phyloP scores from a whole-genome alignment of 2,329 filamentous ascomycete species.

The Sordariomycetes sp. region DNA sequence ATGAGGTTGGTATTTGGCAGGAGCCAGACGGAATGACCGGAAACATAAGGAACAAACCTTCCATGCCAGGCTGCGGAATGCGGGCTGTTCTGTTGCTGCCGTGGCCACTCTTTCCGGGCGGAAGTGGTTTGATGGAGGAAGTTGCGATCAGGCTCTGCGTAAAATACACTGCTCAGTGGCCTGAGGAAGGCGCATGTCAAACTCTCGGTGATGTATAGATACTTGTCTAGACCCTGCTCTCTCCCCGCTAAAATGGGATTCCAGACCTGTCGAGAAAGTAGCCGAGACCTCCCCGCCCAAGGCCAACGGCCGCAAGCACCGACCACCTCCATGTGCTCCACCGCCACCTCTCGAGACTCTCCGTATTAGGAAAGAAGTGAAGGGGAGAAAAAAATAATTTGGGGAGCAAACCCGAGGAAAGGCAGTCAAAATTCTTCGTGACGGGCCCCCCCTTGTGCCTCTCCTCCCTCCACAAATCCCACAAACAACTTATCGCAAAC shows the following conservation, averaged over 20 bases:
- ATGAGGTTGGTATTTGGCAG: no score
- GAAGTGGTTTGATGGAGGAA: neutral
- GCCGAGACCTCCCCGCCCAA: neutral
- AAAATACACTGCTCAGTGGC: no score
- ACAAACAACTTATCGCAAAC: constrained; percentile 34
- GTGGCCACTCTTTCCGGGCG: neutral
- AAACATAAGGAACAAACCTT: no score
- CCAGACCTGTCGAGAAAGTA: neutral
- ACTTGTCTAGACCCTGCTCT: neutral
- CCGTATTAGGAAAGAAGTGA: constrained; percentile 3
- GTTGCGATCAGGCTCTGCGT: neutral
- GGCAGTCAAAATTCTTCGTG: constrained; percentile 15
- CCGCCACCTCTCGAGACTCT: neutral
- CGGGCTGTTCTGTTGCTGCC: neutral
- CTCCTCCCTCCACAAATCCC: constrained; percentile 28
- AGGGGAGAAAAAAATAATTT: constrained; percentile 2
- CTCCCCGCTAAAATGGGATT: neutral
- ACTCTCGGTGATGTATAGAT: neutral
- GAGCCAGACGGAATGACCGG: no score
- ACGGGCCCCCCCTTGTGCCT: constrained; percentile 20
- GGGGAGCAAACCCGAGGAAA: neutral
- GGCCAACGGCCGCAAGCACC: neutral
- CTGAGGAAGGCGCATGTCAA: neutral
- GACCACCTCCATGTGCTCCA: neutral
- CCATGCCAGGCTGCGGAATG: no score